Percentiles rank a stretch among this genome's conserved stretches.
phyloP scores from a whole-genome alignment of 371 early-diverging fungal species.

The Mucor mucedo region DNA sequence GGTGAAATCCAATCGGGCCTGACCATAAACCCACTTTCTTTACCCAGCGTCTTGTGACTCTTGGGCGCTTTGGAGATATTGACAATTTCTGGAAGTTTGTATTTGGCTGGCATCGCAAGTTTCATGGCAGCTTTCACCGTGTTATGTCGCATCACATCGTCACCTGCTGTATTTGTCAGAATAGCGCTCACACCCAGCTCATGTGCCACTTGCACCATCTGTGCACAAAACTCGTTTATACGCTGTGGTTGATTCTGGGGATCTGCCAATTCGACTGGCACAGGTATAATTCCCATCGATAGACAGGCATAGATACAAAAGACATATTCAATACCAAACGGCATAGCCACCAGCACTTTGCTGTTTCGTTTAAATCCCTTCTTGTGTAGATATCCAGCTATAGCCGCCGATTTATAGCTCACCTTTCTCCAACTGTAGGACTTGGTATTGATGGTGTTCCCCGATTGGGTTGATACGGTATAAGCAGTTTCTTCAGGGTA shows the following conservation, averaged over 20 bases:
- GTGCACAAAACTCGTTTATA: conserved; percentile 70
- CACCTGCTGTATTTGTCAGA: conserved; percentile 67
- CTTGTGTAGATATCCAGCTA: conserved; percentile 68
- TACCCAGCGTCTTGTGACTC: conserved; percentile 55
- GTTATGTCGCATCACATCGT: conserved; percentile 67
- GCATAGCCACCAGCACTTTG: conserved; percentile 70
- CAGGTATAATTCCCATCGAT: conserved; percentile 74
- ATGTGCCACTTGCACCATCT: conserved; percentile 61
- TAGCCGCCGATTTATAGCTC: conserved; percentile 66
- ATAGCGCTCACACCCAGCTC: conserved; percentile 65
- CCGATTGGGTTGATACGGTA: conserved; percentile 22
- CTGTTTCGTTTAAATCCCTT: conserved; percentile 60
- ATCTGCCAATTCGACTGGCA: conserved; percentile 76
- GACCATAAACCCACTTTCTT: conserved; percentile 59
- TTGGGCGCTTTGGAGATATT: conserved; percentile 67
- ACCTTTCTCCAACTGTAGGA: conserved; percentile 74
- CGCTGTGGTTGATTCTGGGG: conserved; percentile 47
- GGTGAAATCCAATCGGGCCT: conserved; percentile 50
- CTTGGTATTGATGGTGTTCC: conserved; percentile 57
- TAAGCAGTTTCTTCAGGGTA: conserved; percentile 69
- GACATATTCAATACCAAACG: conserved; percentile 77
- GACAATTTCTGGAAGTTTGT: conserved; percentile 50
- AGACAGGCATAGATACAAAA: conserved; percentile 82
- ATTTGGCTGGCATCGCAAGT: conserved; percentile 27
- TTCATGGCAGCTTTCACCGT: conserved; percentile 45